phyloP scores from a whole-genome alignment of 495 filamentous ascomycete genomes.

The Echria macrotheca region DNA sequence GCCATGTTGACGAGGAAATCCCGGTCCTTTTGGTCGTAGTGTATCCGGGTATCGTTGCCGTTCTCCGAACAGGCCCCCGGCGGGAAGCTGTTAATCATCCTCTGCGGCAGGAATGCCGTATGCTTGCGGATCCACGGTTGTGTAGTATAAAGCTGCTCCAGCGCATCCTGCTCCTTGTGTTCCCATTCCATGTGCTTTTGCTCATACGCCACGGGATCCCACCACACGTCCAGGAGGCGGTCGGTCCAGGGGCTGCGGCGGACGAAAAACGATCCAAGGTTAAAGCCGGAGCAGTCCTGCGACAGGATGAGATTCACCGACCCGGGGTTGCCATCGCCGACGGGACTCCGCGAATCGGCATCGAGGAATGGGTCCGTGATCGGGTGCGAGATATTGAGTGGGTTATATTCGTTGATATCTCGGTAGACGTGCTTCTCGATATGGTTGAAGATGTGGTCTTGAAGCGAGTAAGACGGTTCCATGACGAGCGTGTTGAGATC shows the following conservation, averaged over 20 bases:
- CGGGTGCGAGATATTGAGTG: slow-evolving; percentile 87
- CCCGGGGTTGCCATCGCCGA: slow-evolving; percentile 64
- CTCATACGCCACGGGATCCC: slow-evolving; percentile 97
- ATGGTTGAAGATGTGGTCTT: slow-evolving; percentile 81
- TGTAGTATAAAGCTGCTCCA: slow-evolving; percentile 85
- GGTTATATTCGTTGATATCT: slow-evolving; percentile 95
- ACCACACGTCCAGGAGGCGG: slow-evolving; percentile 92
- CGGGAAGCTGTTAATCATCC: slow-evolving; percentile 91
- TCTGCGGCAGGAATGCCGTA: slow-evolving; percentile 84
- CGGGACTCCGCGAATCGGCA: slow-evolving; percentile 57
- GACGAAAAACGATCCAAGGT: slow-evolving; percentile 93
- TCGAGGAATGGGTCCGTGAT: slow-evolving; percentile 69
- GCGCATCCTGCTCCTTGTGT: slow-evolving; percentile 94
- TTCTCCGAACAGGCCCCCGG: slow-evolving; percentile 77
- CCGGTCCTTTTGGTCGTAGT: slow-evolving; percentile 77
- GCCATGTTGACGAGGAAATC: slow-evolving; percentile 99
- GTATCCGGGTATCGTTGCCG: slow-evolving; percentile 64
- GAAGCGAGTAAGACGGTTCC: slow-evolving; percentile 88
- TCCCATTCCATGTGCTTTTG: slow-evolving; percentile 99
- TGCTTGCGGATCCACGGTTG: slow-evolving; percentile 91
- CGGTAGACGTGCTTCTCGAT: slow-evolving; percentile 75
- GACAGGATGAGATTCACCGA: slow-evolving; percentile 85
- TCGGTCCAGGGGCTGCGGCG: slow-evolving; percentile 82
- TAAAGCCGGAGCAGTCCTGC: slow-evolving; percentile 95
- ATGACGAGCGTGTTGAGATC: slow-evolving; percentile 98